Evolutionary conservation across 2,329 filamentous ascomycete genomes (phyloP), one percentile per base, ranked within the genome.

Genomic region (Elsinoe necatrix): DNA sequence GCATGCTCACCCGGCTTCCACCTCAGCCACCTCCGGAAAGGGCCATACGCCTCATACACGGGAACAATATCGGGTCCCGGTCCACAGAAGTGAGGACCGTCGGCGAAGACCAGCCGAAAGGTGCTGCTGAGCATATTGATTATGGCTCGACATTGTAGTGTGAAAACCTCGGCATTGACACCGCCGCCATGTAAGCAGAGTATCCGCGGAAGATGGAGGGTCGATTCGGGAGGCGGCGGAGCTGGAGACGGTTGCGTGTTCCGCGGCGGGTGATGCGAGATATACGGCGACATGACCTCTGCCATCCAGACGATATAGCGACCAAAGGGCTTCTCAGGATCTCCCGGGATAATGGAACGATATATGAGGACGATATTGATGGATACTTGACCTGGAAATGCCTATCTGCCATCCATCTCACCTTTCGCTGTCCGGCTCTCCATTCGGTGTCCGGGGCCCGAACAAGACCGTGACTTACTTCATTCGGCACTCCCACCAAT

Each of bases 121-220:
- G 77, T 70, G 5, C 76, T 68, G 21, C 11, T n/a, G 0, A 89
- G 78, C 55, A 72, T 65, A 47, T 68, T 66, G 55, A 74, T 72
- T 5, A 82, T 69, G 4, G 73, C 73, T 60, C 87, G 85, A 62
- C 82, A 81, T 72, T 91, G 87, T 9, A 78, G 68, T 59, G 77
- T 73, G 73, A 90, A 90, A 67, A 89, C 81, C 39, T 76, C 67
- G n/a, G 78, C 83, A 65, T 86, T 89, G 61, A 84, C 82, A 59
- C 87, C 87, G 64, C 86, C 87, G 67, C 87, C 87, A 69, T 91
- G 87, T n/a, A 91, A 81, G 71, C 86, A 90, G 63, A 91, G 83
- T 62, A 91, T 82, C 58, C 86, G 83, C 2, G 86, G 86, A 39
- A 62, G 58, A 42, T 62, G 56, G 56, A 65, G 64, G 54, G 57